Evolutionary conservation across 768 basidiomycete genomes (phyloP).

Genomic region (Russula virescens): DNA sequence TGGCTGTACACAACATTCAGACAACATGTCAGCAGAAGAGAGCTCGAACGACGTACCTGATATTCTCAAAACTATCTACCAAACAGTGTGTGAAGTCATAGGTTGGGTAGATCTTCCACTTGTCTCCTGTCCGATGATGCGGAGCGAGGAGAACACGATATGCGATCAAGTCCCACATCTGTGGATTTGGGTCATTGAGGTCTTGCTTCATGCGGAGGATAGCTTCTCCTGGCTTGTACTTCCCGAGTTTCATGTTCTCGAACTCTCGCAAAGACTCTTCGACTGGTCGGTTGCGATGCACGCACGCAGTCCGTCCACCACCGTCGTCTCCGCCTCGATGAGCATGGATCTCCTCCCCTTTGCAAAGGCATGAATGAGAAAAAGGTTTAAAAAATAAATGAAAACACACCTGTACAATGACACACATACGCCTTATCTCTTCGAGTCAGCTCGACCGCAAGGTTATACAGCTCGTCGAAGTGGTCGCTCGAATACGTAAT

Average conservation of each 20-base stretch:
- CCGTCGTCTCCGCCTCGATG: conserved; percentile 81
- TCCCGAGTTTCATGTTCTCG: conserved; percentile 85
- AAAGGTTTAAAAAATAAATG: neutral
- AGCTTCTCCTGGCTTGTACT: conserved; percentile 87
- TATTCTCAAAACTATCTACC: conserved; percentile 97
- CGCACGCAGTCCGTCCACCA: conserved; percentile 74
- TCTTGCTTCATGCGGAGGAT: conserved; percentile 98
- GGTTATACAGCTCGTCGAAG: conserved; percentile 78
- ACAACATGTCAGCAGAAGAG: neutral
- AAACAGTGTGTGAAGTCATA: conserved; percentile 99
- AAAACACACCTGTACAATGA: conserved; percentile 82
- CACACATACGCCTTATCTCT: conserved; percentile 93
- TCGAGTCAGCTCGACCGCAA: conserved; percentile 84
- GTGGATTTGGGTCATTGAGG: conserved; percentile 85
- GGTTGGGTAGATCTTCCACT: conserved; percentile 97
- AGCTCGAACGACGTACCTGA: conserved; percentile 63
- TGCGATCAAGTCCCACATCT: conserved; percentile 99
- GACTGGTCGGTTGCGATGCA: conserved; percentile 82
- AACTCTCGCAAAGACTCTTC: conserved; percentile 86
- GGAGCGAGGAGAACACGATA: conserved; percentile 88
- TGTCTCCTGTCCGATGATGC: conserved; percentile 88
- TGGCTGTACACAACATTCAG: conserved; percentile 49
- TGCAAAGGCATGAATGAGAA: conserved; percentile 5
- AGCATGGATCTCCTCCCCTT: conserved; percentile 89
- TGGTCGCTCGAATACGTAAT: conserved; percentile 99